Evolutionary conservation across 495 filamentous ascomycete species (phyloP), one percentile per base, ranked within the genome.

Genomic region (Letharia lupina): DNA sequence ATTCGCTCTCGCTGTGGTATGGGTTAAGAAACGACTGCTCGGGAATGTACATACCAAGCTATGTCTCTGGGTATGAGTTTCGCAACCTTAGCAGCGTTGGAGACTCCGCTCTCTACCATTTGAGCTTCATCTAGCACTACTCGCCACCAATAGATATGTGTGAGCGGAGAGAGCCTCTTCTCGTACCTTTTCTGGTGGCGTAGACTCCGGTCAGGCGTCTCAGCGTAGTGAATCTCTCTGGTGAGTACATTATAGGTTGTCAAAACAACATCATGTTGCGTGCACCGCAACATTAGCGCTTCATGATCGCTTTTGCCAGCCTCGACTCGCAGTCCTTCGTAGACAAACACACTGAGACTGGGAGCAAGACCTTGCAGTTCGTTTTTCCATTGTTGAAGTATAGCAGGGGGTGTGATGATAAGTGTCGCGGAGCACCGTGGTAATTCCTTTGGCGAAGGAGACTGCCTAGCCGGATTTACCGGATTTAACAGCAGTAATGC

Each of bases 101-200:
- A 93, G 11, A 93, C 85, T 60, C 91, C 91, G 67, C 84, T 91
- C 65, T 96, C 93, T 44, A 97, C 83, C 89, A 96, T 96, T 73
- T 98, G 94, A 4, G 92, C 94, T 75, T 97, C 94, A 72, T 98
- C 94, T 4, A 97, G 83, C 67, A 91, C 93, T 3, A 96, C 86
- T 40, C 94, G 83, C 91, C 92, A 96, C 93, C 94, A 98, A 13
- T 79, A 85, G 6, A 96, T 81, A 45, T 87, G 80, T 41, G 90
- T 84, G 11, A 98, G 75, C 0, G 94, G 93, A 6, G 90, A 91
- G 37, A 82, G 85, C 35, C 81, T 81, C 33, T 85, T 81, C 60
- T 87, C 80, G 67, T 91, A 89, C 63, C 83, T 83, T 68, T 86
- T 86, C 63, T 80, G 74, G 39, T 87, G 79, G 28, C 94, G 85